Evolutionary conservation across 768 basidiomycete species (phyloP).

Genomic region (Kwoniella newhampshirensis): DNA sequence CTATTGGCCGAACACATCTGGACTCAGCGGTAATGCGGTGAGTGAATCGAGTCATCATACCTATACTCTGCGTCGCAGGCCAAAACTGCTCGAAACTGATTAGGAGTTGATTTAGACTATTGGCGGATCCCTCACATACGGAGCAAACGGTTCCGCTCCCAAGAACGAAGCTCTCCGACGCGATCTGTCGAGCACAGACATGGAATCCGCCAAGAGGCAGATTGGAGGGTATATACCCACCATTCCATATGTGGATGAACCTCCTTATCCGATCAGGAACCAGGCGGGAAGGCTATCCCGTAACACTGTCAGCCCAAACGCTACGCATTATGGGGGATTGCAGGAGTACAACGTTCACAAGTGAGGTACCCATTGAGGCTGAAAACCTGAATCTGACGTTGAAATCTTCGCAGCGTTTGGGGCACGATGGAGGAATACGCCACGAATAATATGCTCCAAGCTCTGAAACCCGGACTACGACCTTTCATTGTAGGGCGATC

Average conservation of each 20-base stretch:
- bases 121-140: slow-evolving; percentile 9
- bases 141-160: slow-evolving; percentile 14
- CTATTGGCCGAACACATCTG: slow-evolving; percentile 16
- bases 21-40: slow-evolving; percentile 12
- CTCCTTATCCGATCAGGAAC: slow-evolving; percentile 62
- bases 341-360: slow-evolving; percentile 37
- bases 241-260: slow-evolving; percentile 20
- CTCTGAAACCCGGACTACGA: slow-evolving; percentile 62
- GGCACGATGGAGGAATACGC: slow-evolving; percentile 66
- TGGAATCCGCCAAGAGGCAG: slow-evolving; percentile 3
- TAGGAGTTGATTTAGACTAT: slow-evolving; percentile 7
- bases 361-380: slow-evolving; percentile 13
- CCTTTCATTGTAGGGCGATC: slow-evolving; percentile 58
- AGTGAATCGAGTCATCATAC: no score
- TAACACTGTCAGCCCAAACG: slow-evolving; percentile 68
- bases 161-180: slow-evolving; percentile 15
- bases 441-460: slow-evolving; percentile 63
- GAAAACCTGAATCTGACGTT: background rate
- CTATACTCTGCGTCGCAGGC: no score
- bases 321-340: slow-evolving; percentile 65
- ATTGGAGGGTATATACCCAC: slow-evolving; percentile 4
- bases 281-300: slow-evolving; percentile 63
- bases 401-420: slow-evolving; percentile 28
- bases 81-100: no score
- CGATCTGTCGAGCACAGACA: slow-evolving; percentile 1